Conservation (phyloP, 768 basidiomycete species). For the Megacollybia marginata region DNA sequence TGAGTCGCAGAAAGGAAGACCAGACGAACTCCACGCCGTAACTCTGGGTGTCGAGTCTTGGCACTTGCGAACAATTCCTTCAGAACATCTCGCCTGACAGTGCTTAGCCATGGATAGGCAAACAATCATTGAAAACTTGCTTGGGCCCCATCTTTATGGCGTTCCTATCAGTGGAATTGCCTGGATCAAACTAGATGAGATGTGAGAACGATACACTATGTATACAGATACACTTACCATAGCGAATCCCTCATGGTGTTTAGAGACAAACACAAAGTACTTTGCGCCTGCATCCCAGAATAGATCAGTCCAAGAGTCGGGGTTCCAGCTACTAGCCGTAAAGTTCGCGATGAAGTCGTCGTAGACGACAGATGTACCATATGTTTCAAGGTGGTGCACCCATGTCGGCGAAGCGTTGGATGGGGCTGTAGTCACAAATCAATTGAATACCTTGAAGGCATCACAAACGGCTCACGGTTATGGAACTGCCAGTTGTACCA, state of each 20-base stretch:
- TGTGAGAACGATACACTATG: not conserved
- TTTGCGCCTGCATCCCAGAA: not conserved
- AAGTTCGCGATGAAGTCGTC: not conserved
- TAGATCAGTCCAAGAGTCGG: not conserved
- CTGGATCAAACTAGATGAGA: not conserved
- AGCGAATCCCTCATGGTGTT: not conserved
- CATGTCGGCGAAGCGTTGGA: not conserved
- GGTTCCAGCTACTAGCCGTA: not conserved
- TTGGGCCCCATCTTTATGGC: not conserved
- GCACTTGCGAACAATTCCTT: not conserved
- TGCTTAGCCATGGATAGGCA: not conserved
- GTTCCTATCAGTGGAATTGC: not conserved
- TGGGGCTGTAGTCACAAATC: not conserved
- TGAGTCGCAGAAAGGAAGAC: no score
- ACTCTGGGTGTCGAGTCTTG: not conserved
- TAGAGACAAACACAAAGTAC: not conserved
- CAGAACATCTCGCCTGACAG: not conserved
- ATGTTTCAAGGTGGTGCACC: not conserved
- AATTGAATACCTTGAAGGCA: not conserved
- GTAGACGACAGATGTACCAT: not conserved
- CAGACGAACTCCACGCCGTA: not conserved
- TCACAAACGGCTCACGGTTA: not conserved
- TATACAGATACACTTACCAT: not conserved
- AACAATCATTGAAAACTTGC: not conserved
- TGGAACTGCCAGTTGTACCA: not conserved